Percentiles rank a stretch among this genome's conserved stretches.
Evolutionary conservation across 805 yeast genomes (phyloP).

Genomic region (Starmerella vitae): DNA sequence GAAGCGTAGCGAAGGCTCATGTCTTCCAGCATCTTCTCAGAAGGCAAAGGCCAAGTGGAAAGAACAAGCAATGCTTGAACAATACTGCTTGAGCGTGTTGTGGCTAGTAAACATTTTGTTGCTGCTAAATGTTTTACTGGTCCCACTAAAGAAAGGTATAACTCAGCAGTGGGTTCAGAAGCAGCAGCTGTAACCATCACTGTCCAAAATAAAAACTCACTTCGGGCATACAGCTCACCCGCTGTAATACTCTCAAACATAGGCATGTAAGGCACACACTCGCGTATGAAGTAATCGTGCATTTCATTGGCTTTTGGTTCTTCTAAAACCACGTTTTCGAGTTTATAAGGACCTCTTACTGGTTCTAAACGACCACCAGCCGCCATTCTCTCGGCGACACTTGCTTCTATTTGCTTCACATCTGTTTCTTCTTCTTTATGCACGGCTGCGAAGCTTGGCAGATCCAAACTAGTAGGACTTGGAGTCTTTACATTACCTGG

Average conservation of each 20-base stretch:
- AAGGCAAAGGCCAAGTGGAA: slow-evolving; percentile 85
- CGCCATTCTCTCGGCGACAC: slow-evolving; percentile 17
- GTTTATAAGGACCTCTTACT: slow-evolving; percentile 19
- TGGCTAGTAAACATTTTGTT: slow-evolving; percentile 83
- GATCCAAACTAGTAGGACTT: not conserved
- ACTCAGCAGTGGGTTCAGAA: slow-evolving; percentile 74
- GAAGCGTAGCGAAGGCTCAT: slow-evolving; percentile 82
- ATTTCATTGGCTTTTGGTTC: slow-evolving; percentile 55
- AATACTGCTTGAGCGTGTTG: slow-evolving; percentile 87
- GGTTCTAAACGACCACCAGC: slow-evolving; percentile 16
- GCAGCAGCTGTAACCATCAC: slow-evolving; percentile 75
- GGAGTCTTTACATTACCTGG: not conserved
- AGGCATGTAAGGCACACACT: slow-evolving; percentile 66
- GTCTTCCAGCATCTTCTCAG: slow-evolving; percentile 82
- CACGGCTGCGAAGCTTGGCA: not conserved
- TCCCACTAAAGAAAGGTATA: slow-evolving; percentile 62
- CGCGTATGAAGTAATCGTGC: slow-evolving; percentile 52
- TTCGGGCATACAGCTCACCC: slow-evolving; percentile 64
- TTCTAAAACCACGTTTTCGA: slow-evolving; percentile 64
- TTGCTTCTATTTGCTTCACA: slow-evolving; percentile 12
- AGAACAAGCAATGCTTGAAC: slow-evolving; percentile 79
- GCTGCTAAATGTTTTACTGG: slow-evolving; percentile 76
- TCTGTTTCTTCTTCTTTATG: slow-evolving; percentile 4
- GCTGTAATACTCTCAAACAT: slow-evolving; percentile 60
- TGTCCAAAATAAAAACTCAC: slow-evolving; percentile 80